Evolutionary conservation across 2,329 filamentous ascomycete genomes (phyloP), one percentile per base, ranked within the genome.

Genomic region (Aspergillus hiratsukae): DNA sequence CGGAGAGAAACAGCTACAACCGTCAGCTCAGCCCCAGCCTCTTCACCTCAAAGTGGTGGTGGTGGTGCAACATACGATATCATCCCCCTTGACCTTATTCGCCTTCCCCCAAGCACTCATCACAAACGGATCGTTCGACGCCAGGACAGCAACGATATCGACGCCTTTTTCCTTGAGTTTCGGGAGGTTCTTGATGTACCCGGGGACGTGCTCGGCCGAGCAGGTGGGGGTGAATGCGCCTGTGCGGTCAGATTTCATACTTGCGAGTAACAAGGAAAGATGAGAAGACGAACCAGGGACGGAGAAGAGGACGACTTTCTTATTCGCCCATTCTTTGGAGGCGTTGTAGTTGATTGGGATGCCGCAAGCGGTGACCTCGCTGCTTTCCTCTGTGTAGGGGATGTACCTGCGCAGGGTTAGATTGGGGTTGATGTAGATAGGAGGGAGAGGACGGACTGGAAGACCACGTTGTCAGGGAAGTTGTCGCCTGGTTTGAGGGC

Each of bases 101-200:
- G 90, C 90, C 82, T 95, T 95, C 74, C 85, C 88, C 89, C 89
- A 93, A 21, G 88, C 90, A 64, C 85, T 87, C 89, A 93, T 93
- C 70, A 95, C 91, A 69, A 82, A 94, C 52, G 86, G 79, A 73
- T 95, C 91, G 73, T 96, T 95, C 78, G 79, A 87, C 41, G 90
- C 88, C 69, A 94, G 85, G 64, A 93, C 84, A 56, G 90, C 83
- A 64, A 96, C 84, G 58, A 89, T 75, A 73, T 95, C 90, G 57
- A 94, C 88, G 56, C 89, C 90, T 81, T 92, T 92, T 71, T 80
- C 78, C 77, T 87, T 86, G 72, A 95, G 80, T 66, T 87, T 78
- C 51, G 83, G 77, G 59, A 87, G 76, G 71, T 89, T 87, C 72
- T 83, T 74, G 67, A 93, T 84, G 80, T 90, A 95, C 52, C 87